Conservation (phyloP, 208 protist species). For the Porcisia deanei region DNA sequence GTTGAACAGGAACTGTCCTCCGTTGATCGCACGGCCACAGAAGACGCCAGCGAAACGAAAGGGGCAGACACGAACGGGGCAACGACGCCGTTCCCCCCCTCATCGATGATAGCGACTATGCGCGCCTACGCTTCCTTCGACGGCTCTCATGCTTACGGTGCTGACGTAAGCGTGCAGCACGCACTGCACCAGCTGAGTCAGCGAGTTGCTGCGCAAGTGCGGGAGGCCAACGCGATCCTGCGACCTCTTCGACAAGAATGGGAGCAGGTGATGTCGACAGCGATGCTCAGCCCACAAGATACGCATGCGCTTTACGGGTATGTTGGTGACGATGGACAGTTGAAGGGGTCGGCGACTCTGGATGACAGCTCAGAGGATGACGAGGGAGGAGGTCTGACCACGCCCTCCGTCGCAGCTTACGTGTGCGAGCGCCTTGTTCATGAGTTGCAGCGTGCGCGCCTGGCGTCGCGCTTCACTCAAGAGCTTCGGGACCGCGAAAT, state of each 20-base stretch:
- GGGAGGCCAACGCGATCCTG: slow-evolving; percentile 24
- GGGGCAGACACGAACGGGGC: not conserved
- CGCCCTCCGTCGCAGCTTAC: slow-evolving; percentile 24
- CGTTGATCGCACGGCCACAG: not conserved
- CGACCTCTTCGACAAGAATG: slow-evolving; percentile 29
- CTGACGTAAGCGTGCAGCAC: slow-evolving; percentile 26
- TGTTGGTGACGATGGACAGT: slow-evolving; percentile 20
- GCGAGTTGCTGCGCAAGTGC: slow-evolving; percentile 25
- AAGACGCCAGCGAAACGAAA: not conserved
- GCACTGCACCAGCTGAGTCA: slow-evolving; percentile 28
- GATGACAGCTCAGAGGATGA: not conserved
- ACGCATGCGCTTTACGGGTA: slow-evolving; percentile 26
- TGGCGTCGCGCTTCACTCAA: slow-evolving; percentile 18
- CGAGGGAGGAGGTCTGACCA: not conserved
- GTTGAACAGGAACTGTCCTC: slow-evolving; percentile 15
- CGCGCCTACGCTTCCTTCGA: slow-evolving; percentile 7
- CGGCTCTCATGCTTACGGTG: slow-evolving; percentile 16
- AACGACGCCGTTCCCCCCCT: not conserved
- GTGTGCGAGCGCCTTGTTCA: slow-evolving; percentile 25
- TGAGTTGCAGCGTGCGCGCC: slow-evolving; percentile 17
- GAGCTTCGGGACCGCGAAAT: slow-evolving; percentile 34
- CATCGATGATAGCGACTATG: slow-evolving; percentile 6
- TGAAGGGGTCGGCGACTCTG: slow-evolving; percentile 8
- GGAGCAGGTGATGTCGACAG: slow-evolving; percentile 20
- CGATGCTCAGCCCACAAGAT: slow-evolving; percentile 26